A percentile compares a stretch with the other conserved stretches of the same genome.
Evolutionary conservation across 179 eudicot genomes (phyloP).

Genomic region (Nepenthes alata): DNA sequence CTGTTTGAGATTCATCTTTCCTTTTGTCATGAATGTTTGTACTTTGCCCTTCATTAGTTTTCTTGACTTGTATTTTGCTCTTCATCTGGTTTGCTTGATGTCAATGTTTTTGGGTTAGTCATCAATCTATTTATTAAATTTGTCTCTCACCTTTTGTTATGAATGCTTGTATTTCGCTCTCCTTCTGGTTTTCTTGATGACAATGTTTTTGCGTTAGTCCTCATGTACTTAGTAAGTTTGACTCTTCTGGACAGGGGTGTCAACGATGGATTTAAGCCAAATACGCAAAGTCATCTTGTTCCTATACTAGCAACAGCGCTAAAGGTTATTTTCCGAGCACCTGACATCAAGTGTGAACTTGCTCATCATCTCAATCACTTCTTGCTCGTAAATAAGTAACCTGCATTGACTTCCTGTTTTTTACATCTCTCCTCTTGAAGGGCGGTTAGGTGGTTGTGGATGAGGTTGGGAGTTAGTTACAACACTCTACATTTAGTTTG

Average conservation of each 20-base stretch:
- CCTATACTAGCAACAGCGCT: constrained; percentile 85
- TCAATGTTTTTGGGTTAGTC: too few relatives aligned
- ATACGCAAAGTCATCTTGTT: constrained; percentile 71
- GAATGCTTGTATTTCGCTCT: neutral
- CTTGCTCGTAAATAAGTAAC: too few relatives aligned
- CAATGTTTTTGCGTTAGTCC: too few relatives aligned
- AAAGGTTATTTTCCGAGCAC: constrained; percentile 42
- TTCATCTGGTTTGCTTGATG: neutral
- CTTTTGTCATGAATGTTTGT: neutral
- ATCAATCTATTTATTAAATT: neutral
- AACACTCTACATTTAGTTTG: too few relatives aligned
- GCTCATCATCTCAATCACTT: neutral
- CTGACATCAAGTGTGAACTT: neutral
- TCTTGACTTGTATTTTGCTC: neutral
- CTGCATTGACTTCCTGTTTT: too few relatives aligned
- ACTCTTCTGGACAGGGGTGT: constrained; percentile 37
- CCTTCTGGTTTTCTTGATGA: neutral
- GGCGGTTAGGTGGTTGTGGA: too few relatives aligned
- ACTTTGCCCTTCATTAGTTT: neutral
- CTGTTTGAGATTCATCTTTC: neutral
- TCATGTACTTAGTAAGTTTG: neutral
- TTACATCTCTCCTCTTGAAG: too few relatives aligned
- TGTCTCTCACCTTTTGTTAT: neutral
- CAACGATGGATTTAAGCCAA: constrained; percentile 81
- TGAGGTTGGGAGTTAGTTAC: too few relatives aligned